Percentiles rank a stretch among this genome's conserved stretches.
Conservation (phyloP, 805 yeast genomes). For the Metschnikowia shivogae region DNA sequence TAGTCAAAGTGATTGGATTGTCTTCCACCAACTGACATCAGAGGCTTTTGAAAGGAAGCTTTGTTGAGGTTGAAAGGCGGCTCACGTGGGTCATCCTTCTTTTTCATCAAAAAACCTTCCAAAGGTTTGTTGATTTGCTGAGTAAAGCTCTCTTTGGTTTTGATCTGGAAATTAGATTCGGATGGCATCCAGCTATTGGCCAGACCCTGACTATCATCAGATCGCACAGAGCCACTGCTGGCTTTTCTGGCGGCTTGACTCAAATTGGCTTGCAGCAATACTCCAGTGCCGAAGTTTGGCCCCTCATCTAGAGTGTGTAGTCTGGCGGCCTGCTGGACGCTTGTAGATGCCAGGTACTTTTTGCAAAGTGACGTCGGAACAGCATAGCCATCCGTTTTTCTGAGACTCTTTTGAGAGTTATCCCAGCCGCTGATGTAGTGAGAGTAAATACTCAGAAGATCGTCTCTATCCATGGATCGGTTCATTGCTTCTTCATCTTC, state of each 20-base stretch:
- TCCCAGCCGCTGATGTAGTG: constrained; percentile 26
- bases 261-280: background rate
- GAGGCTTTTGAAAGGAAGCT: background rate
- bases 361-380: background rate
- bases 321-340: background rate
- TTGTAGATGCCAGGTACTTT: background rate
- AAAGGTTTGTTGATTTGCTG: background rate
- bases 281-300: background rate
- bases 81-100: background rate
- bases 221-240: constrained; percentile 9
- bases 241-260: constrained; percentile 1
- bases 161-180: constrained; percentile 16
- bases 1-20: constrained; percentile 32
- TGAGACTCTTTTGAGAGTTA: background rate
- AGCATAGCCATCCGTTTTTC: background rate
- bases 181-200: constrained; percentile 18
- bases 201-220: constrained; percentile 14
- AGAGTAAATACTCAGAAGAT: constrained; percentile 40
- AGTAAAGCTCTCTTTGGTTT: background rate
- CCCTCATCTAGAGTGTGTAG: background rate
- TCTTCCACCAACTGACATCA: background rate
- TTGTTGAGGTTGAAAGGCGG: background rate
- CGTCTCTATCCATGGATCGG: constrained; percentile 21
- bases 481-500: constrained; percentile 29
- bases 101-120: background rate